Base-by-base conservation (phyloP, 2,329 filamentous ascomycete species). In the Ophiosphaerella herpotricha region DNA sequence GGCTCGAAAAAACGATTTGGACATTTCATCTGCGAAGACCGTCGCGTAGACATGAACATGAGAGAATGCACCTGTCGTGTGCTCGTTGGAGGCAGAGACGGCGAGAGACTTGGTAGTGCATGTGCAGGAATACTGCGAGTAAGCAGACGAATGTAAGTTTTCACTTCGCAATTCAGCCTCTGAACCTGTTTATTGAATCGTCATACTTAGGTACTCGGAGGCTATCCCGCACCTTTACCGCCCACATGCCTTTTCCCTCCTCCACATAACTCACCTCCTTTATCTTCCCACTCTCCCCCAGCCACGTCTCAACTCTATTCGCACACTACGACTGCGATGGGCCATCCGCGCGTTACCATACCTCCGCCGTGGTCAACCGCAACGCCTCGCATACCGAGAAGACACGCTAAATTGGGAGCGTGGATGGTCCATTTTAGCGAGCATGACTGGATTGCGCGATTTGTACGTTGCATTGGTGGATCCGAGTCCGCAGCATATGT, bases 371-470 rank as follows among this genome's bases (percentile, higher is more conserved):
- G 55, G 55, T 2, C 46, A 52, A 1, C 49, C 54, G 0, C 54
- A 58, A 3, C 58, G 57, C 14, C 52, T 63, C 23, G 68, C 68
- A 3, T 73, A 71, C 40, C 67, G 60, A 23, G 70, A 73, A 38
- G 70, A 73, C 23, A 72, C 70, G 1, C 51, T 46, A 26, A 70
- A 70, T 37, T 73, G 70, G 70, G 60, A 66, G 39, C 58, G 54
- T 3, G 63, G 46, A 1, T 73, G 70, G 70, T 26, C 26, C 0
- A 66, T 68, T 0, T 37, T 73, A 13, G 58, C 65, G 0, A 34
- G 48, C 1, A 68, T 73, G 69, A 39, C 55, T 13, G 59, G 61
- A 2, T 32, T 73, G 39, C 41, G 58, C 13, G 55, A 65, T 36
- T 43, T 73, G 33, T 57, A 50, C 21, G 68, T 73, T 6, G 57